Percentiles rank a stretch among this genome's conserved stretches.
phyloP scores from a whole-genome alignment of 176 grass and related monocot species.

The Echinochloa phyllopogon region DNA sequence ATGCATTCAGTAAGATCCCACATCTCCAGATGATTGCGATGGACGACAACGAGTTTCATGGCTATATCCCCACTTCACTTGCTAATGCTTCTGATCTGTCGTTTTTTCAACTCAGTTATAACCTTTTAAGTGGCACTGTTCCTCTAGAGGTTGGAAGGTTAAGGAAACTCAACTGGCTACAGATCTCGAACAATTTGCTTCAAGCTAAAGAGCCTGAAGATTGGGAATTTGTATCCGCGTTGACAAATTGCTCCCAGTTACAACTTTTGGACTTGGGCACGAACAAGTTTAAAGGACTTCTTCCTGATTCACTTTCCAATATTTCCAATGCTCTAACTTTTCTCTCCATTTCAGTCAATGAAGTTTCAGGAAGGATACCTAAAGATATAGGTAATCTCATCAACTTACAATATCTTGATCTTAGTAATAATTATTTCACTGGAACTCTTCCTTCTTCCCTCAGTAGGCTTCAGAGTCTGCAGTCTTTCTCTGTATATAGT shows the following conservation, averaged over 20 bases:
- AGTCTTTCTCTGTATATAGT: accelerated
- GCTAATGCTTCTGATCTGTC: constrained; percentile 41
- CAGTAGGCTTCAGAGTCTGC: neutral
- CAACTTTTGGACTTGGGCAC: neutral
- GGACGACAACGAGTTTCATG: constrained; percentile 39
- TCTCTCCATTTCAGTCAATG: too few species aligned
- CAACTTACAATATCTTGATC: neutral
- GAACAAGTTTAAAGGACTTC: constrained; percentile 2
- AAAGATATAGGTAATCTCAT: constrained; percentile 43
- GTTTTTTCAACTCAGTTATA: neutral
- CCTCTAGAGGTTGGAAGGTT: neutral
- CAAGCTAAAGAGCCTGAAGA: neutral
- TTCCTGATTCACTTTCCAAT: constrained; percentile 38
- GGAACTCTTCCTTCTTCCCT: constrained; percentile 46
- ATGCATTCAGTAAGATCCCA: neutral
- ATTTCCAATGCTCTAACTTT: too few species aligned
- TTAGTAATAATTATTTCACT: constrained; percentile 17
- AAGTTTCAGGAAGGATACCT: constrained; percentile 34
- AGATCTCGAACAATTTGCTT: neutral
- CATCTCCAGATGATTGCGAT: neutral
- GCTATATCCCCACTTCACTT: constrained; percentile 17
- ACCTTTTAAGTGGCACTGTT: neutral
- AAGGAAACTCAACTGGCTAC: neutral
- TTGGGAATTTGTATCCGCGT: constrained; percentile 39
- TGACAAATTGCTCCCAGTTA: constrained; percentile 43